Evolutionary conservation across 306 rosid species (phyloP).

Genomic region (Coriaria nepalensis): DNA sequence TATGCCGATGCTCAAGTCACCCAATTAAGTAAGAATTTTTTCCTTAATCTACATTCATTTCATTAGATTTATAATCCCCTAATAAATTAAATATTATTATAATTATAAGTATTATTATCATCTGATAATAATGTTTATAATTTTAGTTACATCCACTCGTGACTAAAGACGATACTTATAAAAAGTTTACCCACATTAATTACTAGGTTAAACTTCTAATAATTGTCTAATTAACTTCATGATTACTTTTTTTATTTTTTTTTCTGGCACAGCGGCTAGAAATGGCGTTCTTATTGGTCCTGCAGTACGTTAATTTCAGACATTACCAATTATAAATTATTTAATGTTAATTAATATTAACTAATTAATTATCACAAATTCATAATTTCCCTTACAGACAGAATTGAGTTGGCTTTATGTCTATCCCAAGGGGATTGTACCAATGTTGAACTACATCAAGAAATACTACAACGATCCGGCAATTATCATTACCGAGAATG

Average conservation of each 20-base stretch:
- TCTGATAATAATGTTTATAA: too few relatives aligned
- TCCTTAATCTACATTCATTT: too few relatives aligned
- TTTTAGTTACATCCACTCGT: too few relatives aligned
- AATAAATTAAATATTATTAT: too few relatives aligned
- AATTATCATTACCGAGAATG: slow-evolving; percentile 49
- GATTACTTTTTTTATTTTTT: neutral
- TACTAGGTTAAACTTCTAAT: too few relatives aligned
- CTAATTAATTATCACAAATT: too few relatives aligned
- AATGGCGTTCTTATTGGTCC: slow-evolving; percentile 19
- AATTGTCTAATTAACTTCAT: neutral
- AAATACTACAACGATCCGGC: slow-evolving; percentile 28
- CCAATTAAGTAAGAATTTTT: too few relatives aligned
- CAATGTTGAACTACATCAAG: slow-evolving; percentile 16
- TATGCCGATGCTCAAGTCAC: slow-evolving; percentile 19
- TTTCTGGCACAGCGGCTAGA: slow-evolving; percentile 8
- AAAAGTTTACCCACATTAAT: too few relatives aligned
- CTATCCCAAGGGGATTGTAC: slow-evolving; percentile 36
- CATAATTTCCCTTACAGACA: too few relatives aligned
- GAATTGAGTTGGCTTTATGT: slow-evolving; percentile 36
- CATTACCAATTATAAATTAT: neutral
- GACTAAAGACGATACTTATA: too few relatives aligned
- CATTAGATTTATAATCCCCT: too few relatives aligned
- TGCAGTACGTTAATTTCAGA: slow-evolving; percentile 9
- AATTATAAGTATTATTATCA: too few relatives aligned
- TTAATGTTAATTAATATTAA: neutral